Evolutionary conservation across 2,329 filamentous ascomycete species (phyloP), one percentile per base, ranked within the genome.

Genomic region (Arthroderma sp.): DNA sequence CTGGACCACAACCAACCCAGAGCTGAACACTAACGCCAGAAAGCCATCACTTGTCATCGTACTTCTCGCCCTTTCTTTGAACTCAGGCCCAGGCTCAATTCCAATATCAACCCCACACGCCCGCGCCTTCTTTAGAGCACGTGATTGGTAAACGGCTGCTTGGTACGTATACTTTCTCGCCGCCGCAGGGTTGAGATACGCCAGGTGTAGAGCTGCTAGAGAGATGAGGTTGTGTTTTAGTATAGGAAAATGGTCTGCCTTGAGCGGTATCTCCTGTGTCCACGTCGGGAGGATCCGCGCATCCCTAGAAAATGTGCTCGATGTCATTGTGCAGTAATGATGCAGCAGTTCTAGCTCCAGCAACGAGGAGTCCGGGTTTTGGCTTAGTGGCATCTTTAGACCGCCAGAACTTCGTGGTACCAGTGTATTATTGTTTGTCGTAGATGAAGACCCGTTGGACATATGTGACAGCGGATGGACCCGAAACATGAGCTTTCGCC

Each of bases 301-400:
- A 29, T 50, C 43, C 7, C 48, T 38, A 3, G 54, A 51, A 4
- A 57, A 44, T 2, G 54, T 55, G 38, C 44, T 48, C 37, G 59
- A 60, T 30, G 58, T 61, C 9, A 52, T 47, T 6, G 56, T 62
- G 6, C 59, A 60, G 47, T 63, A 68, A 45, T 60, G 57, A 48
- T 68, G 63, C 42, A 69, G 58, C 15, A 69, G 53, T 47, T 68
- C 62, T n/a, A 68, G 51, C 46, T 68, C 66, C 9, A 42, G 31
- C 7, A 22, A 6, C n/a, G 60, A 51, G 28, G 63, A 43, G 37
- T 55, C 43, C 36, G 50, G 36, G 42, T 52, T 42, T 8, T 43
- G 45, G 5, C 38, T 36, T 8, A 51, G 48, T 38, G 45, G 45
- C 4, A 37, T 45, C 15, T 36, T 49, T 31, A 37, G 42, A 41